Evolutionary conservation across 2,329 filamentous ascomycete genomes (phyloP), one percentile per base, ranked within the genome.

Genomic region (Fusarium mundagurra): DNA sequence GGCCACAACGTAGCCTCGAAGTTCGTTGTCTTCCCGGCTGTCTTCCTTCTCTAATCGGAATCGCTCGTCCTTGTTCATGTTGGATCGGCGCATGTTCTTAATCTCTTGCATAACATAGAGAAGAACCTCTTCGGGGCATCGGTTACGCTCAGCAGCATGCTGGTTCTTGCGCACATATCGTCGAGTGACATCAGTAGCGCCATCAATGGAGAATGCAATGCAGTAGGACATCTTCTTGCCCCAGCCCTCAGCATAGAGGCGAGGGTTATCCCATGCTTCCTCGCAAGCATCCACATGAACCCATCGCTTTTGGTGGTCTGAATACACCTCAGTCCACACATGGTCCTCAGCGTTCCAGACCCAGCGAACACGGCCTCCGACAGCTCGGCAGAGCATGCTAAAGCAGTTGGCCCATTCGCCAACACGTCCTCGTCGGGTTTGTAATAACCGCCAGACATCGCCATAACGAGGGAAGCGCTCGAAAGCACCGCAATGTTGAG

Each of bases 391-490:
- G 60, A 99, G 89, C 96, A 98, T 98, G 85, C 93, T 96, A 85
- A 99, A 99, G 87, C 95, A 98, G 84, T 98, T 98, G 75, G 94
- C 95, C 95, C 96, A 98, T 85, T 99, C 96, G 71, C 96, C 96
- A 70, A 93, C 93, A 76, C 96, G 92, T 41, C 96, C 96, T 76
- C 93, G 90, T 76, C 94, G 88, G 34, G 94, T 97, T 82, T 98
- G 93, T 48, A 99, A 86, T 69, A 98, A 85, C 58, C 95, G 92
- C 92, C 97, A 98, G 33, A 98, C 96, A 81, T 99, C 96, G 68
- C 94, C 96, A 82, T 98, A 98, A 69, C 96, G 91, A 44, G 96
- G 95, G 77, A 98, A 99, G 73, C 96, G 91, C 82, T 98, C 96
- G 80, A 92, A 94, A 34, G 91, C 89, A 54, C 91, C 89, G 82